Percentiles rank a stretch among this genome's conserved stretches.
phyloP scores from a whole-genome alignment of 257 asterid genomes.

The Solanum chaucha region DNA sequence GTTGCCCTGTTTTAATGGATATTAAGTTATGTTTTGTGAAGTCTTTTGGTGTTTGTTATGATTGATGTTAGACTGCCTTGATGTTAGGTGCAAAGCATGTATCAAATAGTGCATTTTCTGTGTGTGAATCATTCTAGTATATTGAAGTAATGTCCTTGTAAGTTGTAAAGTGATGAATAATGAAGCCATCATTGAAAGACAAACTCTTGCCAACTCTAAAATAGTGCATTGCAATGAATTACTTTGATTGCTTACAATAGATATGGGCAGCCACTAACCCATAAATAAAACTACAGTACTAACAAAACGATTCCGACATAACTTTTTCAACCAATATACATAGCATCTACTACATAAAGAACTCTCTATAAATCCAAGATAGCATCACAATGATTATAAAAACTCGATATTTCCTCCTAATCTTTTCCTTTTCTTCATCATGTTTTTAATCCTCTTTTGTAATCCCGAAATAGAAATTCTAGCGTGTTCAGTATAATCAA shows the following conservation, averaged over 20 bases:
- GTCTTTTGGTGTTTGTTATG: neutral
- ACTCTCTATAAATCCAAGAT: neutral
- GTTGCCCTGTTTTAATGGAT: neutral
- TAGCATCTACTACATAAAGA: neutral
- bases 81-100: neutral
- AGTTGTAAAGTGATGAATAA: too few species aligned
- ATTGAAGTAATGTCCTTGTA: neutral
- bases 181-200: neutral
- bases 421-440: too few species aligned
- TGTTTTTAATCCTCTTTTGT: too few species aligned
- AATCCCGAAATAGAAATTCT: too few species aligned
- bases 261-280: neutral
- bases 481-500: too few species aligned
- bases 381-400: neutral
- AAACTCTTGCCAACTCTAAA: too few species aligned
- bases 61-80: too few species aligned
- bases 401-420: too few species aligned
- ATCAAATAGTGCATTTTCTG: too few species aligned
- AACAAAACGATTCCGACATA: neutral
- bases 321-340: neutral
- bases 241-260: neutral
- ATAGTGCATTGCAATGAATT: too few species aligned
- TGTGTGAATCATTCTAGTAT: neutral
- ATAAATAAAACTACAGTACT: neutral
- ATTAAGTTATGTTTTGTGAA: neutral